Evolutionary conservation across 805 yeast genomes (phyloP).

Genomic region (Pachysolen tannophilus): DNA sequence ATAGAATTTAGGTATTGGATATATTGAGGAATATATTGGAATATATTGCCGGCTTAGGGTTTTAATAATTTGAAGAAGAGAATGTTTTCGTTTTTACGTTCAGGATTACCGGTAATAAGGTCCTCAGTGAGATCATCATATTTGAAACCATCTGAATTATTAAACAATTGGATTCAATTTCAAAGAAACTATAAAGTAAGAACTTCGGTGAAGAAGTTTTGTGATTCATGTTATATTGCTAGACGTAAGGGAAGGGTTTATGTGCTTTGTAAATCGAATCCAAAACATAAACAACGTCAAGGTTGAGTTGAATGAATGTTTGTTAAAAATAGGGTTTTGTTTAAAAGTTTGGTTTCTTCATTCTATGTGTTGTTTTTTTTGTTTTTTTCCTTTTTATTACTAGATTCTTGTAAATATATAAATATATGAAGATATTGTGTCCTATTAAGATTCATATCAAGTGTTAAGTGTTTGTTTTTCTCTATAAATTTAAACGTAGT

Average conservation of each 20-base stretch:
- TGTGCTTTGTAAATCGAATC: constrained; percentile 87
- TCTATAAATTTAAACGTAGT: neutral
- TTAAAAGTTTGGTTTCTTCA: neutral
- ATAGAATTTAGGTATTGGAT: too few species aligned
- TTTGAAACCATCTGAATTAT: too few species aligned
- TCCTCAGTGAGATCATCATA: too few species aligned
- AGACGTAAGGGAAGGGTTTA: constrained; percentile 93
- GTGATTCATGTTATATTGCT: constrained; percentile 85
- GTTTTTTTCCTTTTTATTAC: neutral
- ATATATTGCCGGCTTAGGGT: too few species aligned
- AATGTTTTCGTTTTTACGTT: too few species aligned
- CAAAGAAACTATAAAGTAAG: constrained; percentile 82
- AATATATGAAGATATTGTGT: too few species aligned
- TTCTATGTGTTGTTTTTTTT: neutral
- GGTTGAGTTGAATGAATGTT: constrained; percentile 31
- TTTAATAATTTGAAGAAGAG: too few species aligned
- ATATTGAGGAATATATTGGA: too few species aligned
- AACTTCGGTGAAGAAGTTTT: constrained; percentile 88
- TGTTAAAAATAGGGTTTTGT: neutral
- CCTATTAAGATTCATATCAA: too few species aligned
- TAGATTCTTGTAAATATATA: too few species aligned
- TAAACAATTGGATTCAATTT: constrained; percentile 8
- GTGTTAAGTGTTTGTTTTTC: neutral
- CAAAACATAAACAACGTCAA: constrained; percentile 92
- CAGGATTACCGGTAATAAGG: too few species aligned